Conservation (phyloP, 345 rosid genomes). For the Linum usitatissimum region DNA sequence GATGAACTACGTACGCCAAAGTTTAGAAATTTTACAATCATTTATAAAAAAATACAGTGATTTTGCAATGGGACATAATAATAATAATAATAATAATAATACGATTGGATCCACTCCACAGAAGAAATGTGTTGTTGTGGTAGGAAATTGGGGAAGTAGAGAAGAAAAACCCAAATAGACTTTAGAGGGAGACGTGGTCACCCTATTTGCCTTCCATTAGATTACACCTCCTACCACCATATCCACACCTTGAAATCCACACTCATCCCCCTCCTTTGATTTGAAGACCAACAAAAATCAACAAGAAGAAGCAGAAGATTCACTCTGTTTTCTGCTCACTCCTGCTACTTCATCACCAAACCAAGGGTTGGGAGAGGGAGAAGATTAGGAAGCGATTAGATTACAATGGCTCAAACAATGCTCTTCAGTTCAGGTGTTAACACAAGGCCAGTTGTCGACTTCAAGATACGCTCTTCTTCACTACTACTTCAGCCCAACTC, state of each 20-base stretch:
- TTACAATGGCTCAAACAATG: conserved; percentile 60
- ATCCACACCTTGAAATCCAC: conserved; percentile 23
- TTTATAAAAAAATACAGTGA: too few species aligned
- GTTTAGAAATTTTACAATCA: too few species aligned
- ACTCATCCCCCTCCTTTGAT: background rate
- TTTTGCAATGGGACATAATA: too few species aligned
- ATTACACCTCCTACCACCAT: conserved; percentile 30
- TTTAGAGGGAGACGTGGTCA: conserved; percentile 42
- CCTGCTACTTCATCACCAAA: background rate
- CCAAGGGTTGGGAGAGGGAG: too few species aligned
- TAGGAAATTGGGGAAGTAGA: too few species aligned
- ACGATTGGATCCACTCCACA: too few species aligned
- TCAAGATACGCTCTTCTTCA: conserved; percentile 30
- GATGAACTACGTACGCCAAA: too few species aligned
- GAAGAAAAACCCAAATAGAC: too few species aligned
- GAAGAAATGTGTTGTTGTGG: too few species aligned
- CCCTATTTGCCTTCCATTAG: conserved; percentile 34
- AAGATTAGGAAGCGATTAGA: conserved; percentile 13
- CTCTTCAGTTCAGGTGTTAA: conserved; percentile 64
- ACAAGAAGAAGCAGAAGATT: too few species aligned
- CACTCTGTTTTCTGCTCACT: background rate
- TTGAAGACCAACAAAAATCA: too few species aligned
- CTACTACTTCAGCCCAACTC: conserved; percentile 33
- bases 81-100: too few species aligned
- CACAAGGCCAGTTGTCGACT: conserved; percentile 26